Conservation (phyloP, 2,329 filamentous ascomycete species). For the Hypoxylon sp. region DNA sequence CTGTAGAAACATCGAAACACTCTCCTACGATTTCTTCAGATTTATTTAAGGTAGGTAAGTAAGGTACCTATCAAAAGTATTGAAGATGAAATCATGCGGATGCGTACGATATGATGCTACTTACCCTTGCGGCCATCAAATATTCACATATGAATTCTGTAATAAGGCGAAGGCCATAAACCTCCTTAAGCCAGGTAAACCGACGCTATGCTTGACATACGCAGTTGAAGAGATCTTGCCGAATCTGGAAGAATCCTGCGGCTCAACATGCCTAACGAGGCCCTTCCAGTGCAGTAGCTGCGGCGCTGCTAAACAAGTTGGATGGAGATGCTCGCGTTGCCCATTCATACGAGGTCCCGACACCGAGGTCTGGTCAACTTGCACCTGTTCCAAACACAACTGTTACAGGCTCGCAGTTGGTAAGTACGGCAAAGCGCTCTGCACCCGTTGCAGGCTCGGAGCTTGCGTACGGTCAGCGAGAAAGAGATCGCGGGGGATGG, state of each 20-base stretch:
- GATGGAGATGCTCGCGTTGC: conserved; percentile 47
- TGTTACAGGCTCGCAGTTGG: conserved; percentile 35
- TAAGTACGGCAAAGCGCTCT: conserved; percentile 16
- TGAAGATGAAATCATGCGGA: conserved; percentile 35
- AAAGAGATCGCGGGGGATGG: neutral
- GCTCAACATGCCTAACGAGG: conserved; percentile 42
- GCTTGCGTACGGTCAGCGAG: neutral
- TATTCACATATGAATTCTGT: conserved; percentile 43
- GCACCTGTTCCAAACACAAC: conserved; percentile 35
- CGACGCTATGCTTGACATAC: conserved; percentile 29
- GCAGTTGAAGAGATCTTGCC: neutral
- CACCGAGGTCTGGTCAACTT: conserved; percentile 29
- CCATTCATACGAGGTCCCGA: conserved; percentile 29
- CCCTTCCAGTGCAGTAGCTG: conserved; percentile 47
- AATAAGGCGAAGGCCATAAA: conserved; percentile 37
- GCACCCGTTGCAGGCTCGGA: conserved; percentile 23
- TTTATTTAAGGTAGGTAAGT: conserved; percentile 12
- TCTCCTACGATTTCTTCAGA: neutral
- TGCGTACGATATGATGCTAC: conserved; percentile 37
- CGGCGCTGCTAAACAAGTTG: conserved; percentile 40
- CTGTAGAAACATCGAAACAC: neutral
- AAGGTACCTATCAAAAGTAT: conserved; percentile 1
- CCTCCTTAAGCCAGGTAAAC: conserved; percentile 21
- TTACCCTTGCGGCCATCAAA: conserved; percentile 50
- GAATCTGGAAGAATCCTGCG: conserved; percentile 46